Evolutionary conservation across 768 basidiomycete species (phyloP).

Genomic region (Leccinum sublutescens): DNA sequence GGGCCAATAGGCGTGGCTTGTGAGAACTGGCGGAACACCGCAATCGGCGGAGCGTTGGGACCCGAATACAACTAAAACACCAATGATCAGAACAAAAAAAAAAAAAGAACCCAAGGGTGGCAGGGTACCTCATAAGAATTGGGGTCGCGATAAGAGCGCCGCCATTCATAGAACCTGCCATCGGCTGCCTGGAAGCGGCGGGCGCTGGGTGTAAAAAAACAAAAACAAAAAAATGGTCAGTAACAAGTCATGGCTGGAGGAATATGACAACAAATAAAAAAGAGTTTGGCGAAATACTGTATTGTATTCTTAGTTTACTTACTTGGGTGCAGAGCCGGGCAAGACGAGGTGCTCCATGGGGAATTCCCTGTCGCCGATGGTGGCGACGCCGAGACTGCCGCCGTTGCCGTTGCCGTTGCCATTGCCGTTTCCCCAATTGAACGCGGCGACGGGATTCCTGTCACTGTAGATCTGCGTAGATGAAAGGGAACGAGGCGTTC

Average conservation of each 20-base stretch:
- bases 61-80: conserved; percentile 45
- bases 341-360: conserved; percentile 65
- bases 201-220: conserved; percentile 40
- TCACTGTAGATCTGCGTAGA: conserved; percentile 37
- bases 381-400: conserved; percentile 39
- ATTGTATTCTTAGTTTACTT: neutral
- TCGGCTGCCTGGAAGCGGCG: conserved; percentile 59
- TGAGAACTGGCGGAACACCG: conserved; percentile 53
- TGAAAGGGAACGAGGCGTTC: neutral
- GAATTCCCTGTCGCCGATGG: conserved; percentile 50
- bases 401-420: conserved; percentile 20
- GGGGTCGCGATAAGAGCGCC: conserved; percentile 45
- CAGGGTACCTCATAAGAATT: conserved; percentile 60
- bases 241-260: conserved; percentile 8
- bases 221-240: conserved; percentile 1
- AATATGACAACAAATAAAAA: neutral
- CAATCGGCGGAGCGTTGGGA: conserved; percentile 48
- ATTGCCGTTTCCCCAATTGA: conserved; percentile 40
- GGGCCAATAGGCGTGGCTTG: conserved; percentile 60
- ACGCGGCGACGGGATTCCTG: conserved; percentile 51
- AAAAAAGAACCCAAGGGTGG: neutral
- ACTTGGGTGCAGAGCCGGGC: conserved; percentile 52
- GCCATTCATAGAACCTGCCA: conserved; percentile 65
- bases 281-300: neutral
- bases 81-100: conserved; percentile 6